These are phyloP conservation scores for Umbilicus rupestris DNA, from an alignment of 164 flowering plant genomes.

Conservation along the genomic window DNA sequence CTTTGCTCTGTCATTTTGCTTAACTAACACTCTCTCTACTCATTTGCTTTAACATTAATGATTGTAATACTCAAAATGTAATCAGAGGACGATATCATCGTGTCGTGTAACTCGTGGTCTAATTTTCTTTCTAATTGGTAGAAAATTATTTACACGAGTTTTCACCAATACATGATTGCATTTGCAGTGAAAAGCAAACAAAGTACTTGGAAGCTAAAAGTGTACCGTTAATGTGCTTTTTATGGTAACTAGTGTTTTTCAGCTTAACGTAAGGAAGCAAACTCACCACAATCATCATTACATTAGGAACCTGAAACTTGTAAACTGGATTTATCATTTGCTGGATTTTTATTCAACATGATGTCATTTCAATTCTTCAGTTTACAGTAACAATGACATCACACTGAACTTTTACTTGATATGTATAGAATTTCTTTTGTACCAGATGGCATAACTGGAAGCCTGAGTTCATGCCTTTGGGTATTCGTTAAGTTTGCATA, in stretches of 20 bases:
- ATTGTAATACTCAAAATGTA: neutral
- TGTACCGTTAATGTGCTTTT: neutral
- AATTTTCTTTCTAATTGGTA: neutral
- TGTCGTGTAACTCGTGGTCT: neutral
- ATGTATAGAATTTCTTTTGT: too few species aligned
- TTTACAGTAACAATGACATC: neutral
- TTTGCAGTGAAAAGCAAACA: constrained; percentile 17
- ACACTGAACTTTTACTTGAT: neutral
- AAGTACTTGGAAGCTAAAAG: constrained; percentile 14
- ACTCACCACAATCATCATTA: neutral
- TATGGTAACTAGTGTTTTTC: neutral
- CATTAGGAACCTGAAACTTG: neutral
- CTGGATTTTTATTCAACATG: neutral
- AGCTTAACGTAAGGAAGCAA: neutral
- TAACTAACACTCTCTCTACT: neutral
- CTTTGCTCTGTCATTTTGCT: neutral
- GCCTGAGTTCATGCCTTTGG: too few species aligned
- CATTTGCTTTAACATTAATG: neutral
- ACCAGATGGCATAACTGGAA: too few species aligned
- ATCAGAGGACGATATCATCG: neutral
- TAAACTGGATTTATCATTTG: neutral
- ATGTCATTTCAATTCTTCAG: neutral
- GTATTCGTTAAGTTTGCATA: too few species aligned
- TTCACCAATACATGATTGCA: neutral
- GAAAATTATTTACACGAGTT: neutral